Evolutionary conservation across 1,284 basidiomycete genomes (phyloP), one percentile per base, ranked within the genome.

Genomic region (Agroathelia rolfsii): DNA sequence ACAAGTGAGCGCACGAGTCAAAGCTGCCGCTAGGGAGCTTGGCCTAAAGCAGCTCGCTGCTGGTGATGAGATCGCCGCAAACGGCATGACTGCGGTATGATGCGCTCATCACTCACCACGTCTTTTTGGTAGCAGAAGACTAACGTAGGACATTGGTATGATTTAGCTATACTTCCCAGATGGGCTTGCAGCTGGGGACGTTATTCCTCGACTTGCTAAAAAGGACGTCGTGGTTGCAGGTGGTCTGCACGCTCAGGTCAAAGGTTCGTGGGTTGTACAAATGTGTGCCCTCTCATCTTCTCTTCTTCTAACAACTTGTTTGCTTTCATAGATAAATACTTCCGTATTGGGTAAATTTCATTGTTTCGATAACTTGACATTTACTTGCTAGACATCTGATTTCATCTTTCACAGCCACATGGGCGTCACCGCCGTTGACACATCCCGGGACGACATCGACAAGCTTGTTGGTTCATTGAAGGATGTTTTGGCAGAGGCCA

Each of bases 381-480:
- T n/a, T n/a, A n/a, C n/a, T n/a, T n/a, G n/a, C n/a, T n/a, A n/a
- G n/a, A n/a, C n/a, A n/a, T n/a, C n/a, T n/a, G n/a, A n/a, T n/a
- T n/a, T n/a, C n/a, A n/a, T n/a, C n/a, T n/a, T n/a, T n/a, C n/a
- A 23, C 43, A 77, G 88, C 15, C 92, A 95, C 58, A 94, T 96
- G 90, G 93, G 93, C 35, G 57, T 84, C 37, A 82, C 83, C 6
- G 90, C 75, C 16, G 75, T 83, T 16, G 72, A 92, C 45, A 41
- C 63, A 19, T 45, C 64, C 35, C 68, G 87, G 31, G 76, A 72
- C 2, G 89, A 96, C 55, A 55, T 95, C 11, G 78, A 89, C 44
- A 77, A 64, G 51, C 63, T 95, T 37, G 65, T 90, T 39, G 56
- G 66, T 20, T 73, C 72, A 2, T 58, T 95, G 52, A 70, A 69